Evolutionary conservation across 305 asterid species (phyloP).

Genomic region (Fraxinus greggii): DNA sequence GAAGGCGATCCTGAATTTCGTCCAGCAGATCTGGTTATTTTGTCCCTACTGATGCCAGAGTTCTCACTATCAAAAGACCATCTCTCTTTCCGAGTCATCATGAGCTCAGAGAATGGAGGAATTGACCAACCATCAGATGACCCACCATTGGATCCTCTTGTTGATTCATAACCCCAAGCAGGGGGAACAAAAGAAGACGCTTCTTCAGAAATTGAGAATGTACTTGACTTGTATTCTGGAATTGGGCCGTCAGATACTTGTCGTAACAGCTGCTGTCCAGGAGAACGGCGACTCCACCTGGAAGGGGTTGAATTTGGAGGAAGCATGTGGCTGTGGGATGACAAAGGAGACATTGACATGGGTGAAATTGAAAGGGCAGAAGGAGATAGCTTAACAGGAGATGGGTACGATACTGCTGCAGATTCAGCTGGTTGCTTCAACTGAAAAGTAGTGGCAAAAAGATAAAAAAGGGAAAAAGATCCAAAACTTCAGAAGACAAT

Average conservation of each 20-base stretch:
- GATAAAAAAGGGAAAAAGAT: not conserved
- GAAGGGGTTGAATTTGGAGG: constrained; percentile 77
- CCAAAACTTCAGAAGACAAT: not conserved
- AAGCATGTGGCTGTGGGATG: constrained; percentile 62
- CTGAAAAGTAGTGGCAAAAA: constrained; percentile 33
- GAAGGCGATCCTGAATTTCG: constrained; percentile 50
- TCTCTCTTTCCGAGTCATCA: constrained; percentile 62
- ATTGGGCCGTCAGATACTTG: constrained; percentile 71
- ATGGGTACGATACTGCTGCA: constrained; percentile 53
- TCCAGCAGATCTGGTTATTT: constrained; percentile 53
- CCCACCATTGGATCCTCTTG: constrained; percentile 71
- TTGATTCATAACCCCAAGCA: constrained; percentile 68
- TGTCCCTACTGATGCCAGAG: constrained; percentile 58
- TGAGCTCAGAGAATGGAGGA: constrained; percentile 64
- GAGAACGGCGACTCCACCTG: constrained; percentile 70
- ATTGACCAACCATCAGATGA: constrained; percentile 85
- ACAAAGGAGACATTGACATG: constrained; percentile 61
- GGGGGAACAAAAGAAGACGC: constrained; percentile 51
- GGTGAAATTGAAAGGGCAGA: constrained; percentile 78
- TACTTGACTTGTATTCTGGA: constrained; percentile 62
- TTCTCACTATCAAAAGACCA: constrained; percentile 97
- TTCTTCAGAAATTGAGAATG: constrained; percentile 74
- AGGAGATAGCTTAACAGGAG: constrained; percentile 70
- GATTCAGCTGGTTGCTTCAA: constrained; percentile 60
- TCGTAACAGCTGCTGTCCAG: constrained; percentile 58